Percentiles rank a stretch among this genome's conserved stretches.
These are phyloP conservation scores for Mrakia frigida DNA, from an alignment of 768 basidiomycete species.

Conservation along the genomic window DNA sequence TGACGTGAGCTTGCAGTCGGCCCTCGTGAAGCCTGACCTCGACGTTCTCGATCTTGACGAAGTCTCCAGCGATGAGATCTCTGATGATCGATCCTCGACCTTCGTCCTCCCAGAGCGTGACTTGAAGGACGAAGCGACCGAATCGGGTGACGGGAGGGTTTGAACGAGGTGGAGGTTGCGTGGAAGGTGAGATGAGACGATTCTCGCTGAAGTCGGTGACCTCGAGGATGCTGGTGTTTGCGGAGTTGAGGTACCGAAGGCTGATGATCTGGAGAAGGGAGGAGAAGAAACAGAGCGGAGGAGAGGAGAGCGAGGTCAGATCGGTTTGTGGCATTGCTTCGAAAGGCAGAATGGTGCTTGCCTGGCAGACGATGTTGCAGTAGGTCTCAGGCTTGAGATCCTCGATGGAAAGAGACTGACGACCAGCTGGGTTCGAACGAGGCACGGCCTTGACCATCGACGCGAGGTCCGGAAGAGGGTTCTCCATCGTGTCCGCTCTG, in stretches of 20 bases:
- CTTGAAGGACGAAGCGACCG: conserved; percentile 5
- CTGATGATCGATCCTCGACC: background rate
- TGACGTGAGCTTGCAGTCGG: background rate
- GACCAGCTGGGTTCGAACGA: background rate
- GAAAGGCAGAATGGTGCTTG: background rate
- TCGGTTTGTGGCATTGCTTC: too few species aligned
- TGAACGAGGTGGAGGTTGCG: background rate
- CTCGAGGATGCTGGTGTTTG: background rate
- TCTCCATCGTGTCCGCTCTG: background rate
- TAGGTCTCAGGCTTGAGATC: background rate
- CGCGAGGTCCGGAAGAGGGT: background rate
- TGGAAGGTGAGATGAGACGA: background rate
- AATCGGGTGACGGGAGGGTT: background rate
- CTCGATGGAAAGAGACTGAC: background rate
- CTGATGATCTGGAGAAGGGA: background rate
- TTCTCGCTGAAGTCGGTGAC: conserved; percentile 8
- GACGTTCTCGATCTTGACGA: conserved; percentile 1
- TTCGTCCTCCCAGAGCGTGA: conserved; percentile 6
- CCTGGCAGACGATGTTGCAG: conserved; percentile 9
- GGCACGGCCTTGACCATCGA: background rate
- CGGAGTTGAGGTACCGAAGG: background rate
- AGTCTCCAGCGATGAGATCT: background rate
- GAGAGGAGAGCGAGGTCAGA: background rate
- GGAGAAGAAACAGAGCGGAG: background rate
- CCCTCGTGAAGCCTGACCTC: background rate